Base-by-base conservation (phyloP, 1,284 basidiomycete genomes). In the Trichosporon inkin region DNA sequence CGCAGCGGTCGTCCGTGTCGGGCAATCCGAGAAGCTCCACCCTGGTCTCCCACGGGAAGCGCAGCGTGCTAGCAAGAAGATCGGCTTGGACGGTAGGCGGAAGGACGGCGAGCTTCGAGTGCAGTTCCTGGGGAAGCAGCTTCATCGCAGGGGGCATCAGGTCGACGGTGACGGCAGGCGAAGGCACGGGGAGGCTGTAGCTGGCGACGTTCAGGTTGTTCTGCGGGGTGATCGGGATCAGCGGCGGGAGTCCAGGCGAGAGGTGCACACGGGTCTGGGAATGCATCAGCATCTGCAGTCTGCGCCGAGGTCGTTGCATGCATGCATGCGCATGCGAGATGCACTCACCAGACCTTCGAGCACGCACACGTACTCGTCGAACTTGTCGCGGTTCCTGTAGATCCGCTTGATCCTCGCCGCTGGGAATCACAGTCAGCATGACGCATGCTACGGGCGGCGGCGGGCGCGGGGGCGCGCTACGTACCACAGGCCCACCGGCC, bases 401-500 rank as follows among this genome's bases (percentile, higher is more conserved):
- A 74, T 65, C n/a, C 66, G 61, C 53, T 68, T 69, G 49, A 76
- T 67, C n/a, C 70, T 63, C 7, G 71, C 75, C 17, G 75, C 75
- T 72, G 55, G 17, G 37, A 20, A 55, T 53, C 28, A 52, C 39
- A 10, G 34, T 38, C 8, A 39, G 35, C 38, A 44, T 17, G 35
- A 24, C 13, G n/a, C 11, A 17, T 13, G 7, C 14, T n/a, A n/a
- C n/a, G n/a, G n/a, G n/a, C n/a, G n/a, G n/a, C n/a, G n/a, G n/a
- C n/a, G n/a, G n/a, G n/a, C n/a, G n/a, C n/a, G n/a, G 36, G 8
- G 28, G 28, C 28, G 28, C 28, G 28, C 5, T 4, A 69, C 72
- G 60, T 58, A 73, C 74, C 74, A 55, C 67, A 69, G 4, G 70
- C 75, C 75, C 75, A 76, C 39, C 75, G 61, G 16, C 72, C 71